Evolutionary conservation across 495 filamentous ascomycete genomes (phyloP), one percentile per base, ranked within the genome.

Genomic region (Friedmanniomyces endolithicus): DNA sequence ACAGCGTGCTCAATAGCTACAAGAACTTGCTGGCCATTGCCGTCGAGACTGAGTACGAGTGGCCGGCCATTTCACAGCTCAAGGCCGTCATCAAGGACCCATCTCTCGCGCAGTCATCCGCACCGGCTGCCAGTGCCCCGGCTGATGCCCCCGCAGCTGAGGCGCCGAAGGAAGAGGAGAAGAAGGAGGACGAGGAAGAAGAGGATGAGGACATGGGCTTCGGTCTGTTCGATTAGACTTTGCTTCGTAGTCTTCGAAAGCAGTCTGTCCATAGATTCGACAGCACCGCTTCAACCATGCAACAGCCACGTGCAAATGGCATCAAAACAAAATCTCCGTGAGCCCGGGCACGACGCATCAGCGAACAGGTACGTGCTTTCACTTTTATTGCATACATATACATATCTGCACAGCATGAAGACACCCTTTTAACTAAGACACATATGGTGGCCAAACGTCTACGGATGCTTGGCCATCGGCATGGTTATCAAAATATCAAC

Each of bases 51-150:
- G 92, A 95, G 56, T 84, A 83, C 79, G 85, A 83, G 75, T 99
- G 90, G 92, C 82, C 88, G 60, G 87, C 86, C 71, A 96, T 99
- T 72, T 84, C 88, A 63, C 79, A 92, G 72, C 85, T 98, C 73
- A 97, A 96, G 84, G 94, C 97, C 74, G 86, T 92, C 67, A 95
- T 97, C 68, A 87, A 87, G 73, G 97, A 98, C 79, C 92, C 92
- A 31, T 58, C 92, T 96, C 51, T 88, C 87, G 39, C 97, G 94
- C 69, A 90, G 87, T 60, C 84, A 51, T 73, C 88, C 67, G 89
- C 82, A 61, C 88, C 88, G 29, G 79, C 70, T 51, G 86, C 80
- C 57, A 73, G 73, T 47, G 74, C 78, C 46, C 70, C 73, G 31
- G 67, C 72, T 44, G 46, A 17, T 35, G 68, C 60, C 24, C 64